Evolutionary conservation across 768 basidiomycete species (phyloP), one percentile per base, ranked within the genome.

Genomic region (Termitomyces sp.): DNA sequence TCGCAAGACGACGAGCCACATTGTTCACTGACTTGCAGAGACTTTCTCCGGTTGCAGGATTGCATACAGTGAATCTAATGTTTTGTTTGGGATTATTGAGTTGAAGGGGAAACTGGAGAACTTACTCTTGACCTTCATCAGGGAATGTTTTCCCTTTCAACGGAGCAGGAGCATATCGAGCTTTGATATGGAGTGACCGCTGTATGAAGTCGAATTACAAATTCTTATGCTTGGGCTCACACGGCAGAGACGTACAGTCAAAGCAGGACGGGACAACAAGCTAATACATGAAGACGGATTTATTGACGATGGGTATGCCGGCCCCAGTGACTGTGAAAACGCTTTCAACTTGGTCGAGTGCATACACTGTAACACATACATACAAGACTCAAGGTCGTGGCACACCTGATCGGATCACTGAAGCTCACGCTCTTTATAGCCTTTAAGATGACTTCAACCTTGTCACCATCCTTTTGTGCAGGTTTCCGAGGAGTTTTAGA

Each of bases 21-120:
- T 16, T 44, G 52, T 54, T 32, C 49, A 71, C 81, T 56, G 64
- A 87, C 88, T 70, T 77, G 73, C 73, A 82, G 32, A 90, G 64
- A 12, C 72, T 63, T 51, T 85, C 71, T 29, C 86, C 83, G 1
- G 78, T 89, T 2, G 90, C 88, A 11, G 90, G 89, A 66, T 90
- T 89, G 41, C 65, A 64, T 7, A 91, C 80, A 15, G 64, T 63
- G 50, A 87, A 76, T 18, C 83, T 86, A 46, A 9, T 11, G 22
- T 52, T 29, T 22, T 13, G 29, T 54, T 13, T 44, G 20, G 16
- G 13, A 20, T n/a, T 32, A 39, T 16, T 36, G 3, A 6, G 39
- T 31, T 27, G 16, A 18, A 22, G 38, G 15, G 44, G 33, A 7
- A 50, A 27, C 3, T 25, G 18, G 39, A 23, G 29, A 23, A 52